Evolutionary conservation across 2,329 filamentous ascomycete genomes (phyloP), one percentile per base, ranked within the genome.

Genomic region (Cryphonectria radicalis): DNA sequence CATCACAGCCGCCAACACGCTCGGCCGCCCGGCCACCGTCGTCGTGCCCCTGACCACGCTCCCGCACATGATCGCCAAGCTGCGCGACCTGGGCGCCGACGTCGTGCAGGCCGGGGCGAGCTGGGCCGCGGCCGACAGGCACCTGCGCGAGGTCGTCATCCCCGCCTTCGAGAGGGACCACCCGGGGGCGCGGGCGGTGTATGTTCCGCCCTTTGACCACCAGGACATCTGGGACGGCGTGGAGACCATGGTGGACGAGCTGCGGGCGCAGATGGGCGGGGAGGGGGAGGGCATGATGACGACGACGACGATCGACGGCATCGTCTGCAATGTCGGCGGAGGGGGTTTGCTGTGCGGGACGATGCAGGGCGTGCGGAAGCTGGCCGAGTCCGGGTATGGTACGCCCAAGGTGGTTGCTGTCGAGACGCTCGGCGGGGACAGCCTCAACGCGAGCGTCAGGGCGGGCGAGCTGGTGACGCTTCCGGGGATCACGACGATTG

Each of bases 401-500:
- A 43, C 37, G 77, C 77, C 78, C 75, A 84, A 82, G 50, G 85
- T 95, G 19, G 78, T 95, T 37, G 92, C 91, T 1, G 84, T 94
- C 53, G 93, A 95, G 82, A 95, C 93, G 0, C 77, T 82, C 0
- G 93, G 93, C 19, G 92, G 92, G 0, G 88, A 93, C 67, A 90
- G 89, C 0, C 83, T 95, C 22, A 81, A 86, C 32, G 82, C 86
- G 25, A 86, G 88, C 32, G 79, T 95, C 10, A 78, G 83, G 43
- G 84, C 84, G 4, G 83, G 84, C 0, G 75, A 84, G 75, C 81
- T 90, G 62, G 82, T 92, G 63, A 91, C 90, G 0, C 82, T 96
- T 19, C 86, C 88, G 0, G 86, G 81, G 37, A 94, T 96, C 75
- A 93, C 92, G 7, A 91, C 88, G 32, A 87, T 91, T 68, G 93